Conservation (phyloP, 768 basidiomycete genomes). For the Leccinum arenicola region DNA sequence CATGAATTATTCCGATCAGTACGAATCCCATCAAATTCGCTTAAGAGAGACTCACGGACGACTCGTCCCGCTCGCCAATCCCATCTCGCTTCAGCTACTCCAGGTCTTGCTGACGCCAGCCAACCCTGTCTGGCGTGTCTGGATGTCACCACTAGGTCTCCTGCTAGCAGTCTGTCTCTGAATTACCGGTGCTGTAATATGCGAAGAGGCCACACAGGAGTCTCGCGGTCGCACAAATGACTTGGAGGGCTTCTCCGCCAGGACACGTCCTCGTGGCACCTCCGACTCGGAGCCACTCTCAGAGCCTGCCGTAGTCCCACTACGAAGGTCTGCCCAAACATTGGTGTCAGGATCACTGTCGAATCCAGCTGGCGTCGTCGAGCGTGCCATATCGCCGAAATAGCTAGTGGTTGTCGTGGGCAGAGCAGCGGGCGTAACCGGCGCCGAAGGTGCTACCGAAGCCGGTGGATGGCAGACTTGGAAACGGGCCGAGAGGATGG, state of each 20-base stretch:
- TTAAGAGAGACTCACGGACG: constrained; percentile 16
- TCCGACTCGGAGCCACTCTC: too few relatives aligned
- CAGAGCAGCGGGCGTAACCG: constrained; percentile 23
- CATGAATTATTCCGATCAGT: background rate
- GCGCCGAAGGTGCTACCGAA: too few relatives aligned
- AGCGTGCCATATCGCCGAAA: constrained; percentile 27
- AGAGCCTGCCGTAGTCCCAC: constrained; percentile 1
- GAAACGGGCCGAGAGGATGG: constrained; percentile 16
- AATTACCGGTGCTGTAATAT: constrained; percentile 9
- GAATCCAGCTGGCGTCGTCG: constrained; percentile 21
- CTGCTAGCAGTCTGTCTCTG: constrained; percentile 26
- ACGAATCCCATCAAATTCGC: background rate
- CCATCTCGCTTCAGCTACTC: too few relatives aligned
- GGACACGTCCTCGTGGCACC: too few relatives aligned
- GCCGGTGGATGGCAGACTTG: constrained; percentile 15
- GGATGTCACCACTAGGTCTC: constrained; percentile 24
- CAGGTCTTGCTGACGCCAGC: constrained; percentile 32
- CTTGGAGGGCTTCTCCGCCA: too few relatives aligned
- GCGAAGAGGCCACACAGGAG: too few relatives aligned
- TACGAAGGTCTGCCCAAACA: constrained; percentile 28
- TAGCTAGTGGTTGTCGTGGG: constrained; percentile 8
- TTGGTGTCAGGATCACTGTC: constrained; percentile 23
- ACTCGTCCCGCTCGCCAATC: too few relatives aligned
- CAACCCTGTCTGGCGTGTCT: constrained; percentile 27
- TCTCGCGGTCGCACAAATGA: too few relatives aligned